Evolutionary conservation across 176 grass and related monocot genomes (phyloP), one percentile per base, ranked within the genome.

Genomic region (Triticum timopheevii): DNA sequence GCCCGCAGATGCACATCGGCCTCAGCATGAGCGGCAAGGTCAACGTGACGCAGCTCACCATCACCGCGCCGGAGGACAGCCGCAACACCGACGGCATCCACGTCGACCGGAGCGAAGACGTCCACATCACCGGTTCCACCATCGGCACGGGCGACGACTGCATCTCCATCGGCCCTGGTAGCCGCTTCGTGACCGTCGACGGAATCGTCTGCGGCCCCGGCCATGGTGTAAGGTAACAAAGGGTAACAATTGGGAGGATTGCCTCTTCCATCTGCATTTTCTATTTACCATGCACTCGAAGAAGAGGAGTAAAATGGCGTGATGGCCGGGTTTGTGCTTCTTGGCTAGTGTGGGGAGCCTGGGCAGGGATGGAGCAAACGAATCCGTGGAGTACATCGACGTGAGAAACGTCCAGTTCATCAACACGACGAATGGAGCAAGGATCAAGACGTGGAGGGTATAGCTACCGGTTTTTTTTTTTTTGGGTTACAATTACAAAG

Each of bases 31-130:
- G 88, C 82, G 61, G 31, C 8, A 42, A 5, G 13, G 65, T 93
- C 22, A 78, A 15, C 15, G 31, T 87, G 64, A 47, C 1, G 20
- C 8, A 56, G 19, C 79, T 93, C 83, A 86, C 30, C 25, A 71
- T 95, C 69, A 44, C 70, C 22, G 85, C 86, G 11, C 93, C 93
- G 8, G 83, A 24, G 20, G 31, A 62, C 40, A 93, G 91, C 80
- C 90, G 86, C 6, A 91, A 95, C 90, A 91, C 93, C 30, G 93
- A 95, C 61, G 93, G 91, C 64, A 58, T 95, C 71, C 91, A 93
- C 72, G 34, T 91, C 52, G 81, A 27, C 2, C 15, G 17, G 15
- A 87, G 88, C 20, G 30, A 76, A 19, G 27, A 91, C 42, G 83
- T 95, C 39, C 44, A 4, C 11, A 80, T 95, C 66, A 34, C 24